A percentile compares a stretch with the other conserved stretches of the same genome.
Evolutionary conservation across 495 filamentous ascomycete species (phyloP).

Genomic region (Talaromyces borbonicus): DNA sequence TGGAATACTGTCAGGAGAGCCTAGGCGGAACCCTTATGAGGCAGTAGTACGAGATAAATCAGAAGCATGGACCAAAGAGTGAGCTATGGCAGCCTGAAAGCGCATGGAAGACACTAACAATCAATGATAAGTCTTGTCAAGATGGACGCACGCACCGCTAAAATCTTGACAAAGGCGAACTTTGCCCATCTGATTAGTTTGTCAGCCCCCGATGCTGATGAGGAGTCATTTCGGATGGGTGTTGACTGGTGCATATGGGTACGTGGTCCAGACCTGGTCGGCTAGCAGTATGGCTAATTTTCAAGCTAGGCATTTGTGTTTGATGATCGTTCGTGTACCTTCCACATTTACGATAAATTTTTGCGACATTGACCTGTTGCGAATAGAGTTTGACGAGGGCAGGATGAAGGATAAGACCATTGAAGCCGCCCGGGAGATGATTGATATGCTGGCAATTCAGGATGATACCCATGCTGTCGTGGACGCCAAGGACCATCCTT

Average conservation of each 20-base stretch:
- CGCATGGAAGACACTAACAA: neutral
- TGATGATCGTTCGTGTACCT: neutral
- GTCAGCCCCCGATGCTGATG: neutral
- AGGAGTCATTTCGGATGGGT: neutral
- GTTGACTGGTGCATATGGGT: neutral
- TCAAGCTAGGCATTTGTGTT: neutral
- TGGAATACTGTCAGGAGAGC: neutral
- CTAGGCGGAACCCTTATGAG: neutral
- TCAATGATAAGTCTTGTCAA: neutral
- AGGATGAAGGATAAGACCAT: neutral
- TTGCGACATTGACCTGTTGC: neutral
- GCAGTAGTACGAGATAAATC: neutral
- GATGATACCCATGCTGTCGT: neutral
- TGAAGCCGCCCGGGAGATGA: neutral
- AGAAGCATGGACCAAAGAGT: neutral
- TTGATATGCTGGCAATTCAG: neutral
- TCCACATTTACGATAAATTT: neutral
- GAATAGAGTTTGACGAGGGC: neutral
- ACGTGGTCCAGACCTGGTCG: neutral
- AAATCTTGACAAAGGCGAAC: neutral
- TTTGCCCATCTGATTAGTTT: neutral
- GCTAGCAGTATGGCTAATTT: neutral
- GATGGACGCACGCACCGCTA: neutral
- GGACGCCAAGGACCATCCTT: neutral
- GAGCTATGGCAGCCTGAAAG: neutral